phyloP scores from a whole-genome alignment of 768 basidiomycete genomes.

The Chiua virens region DNA sequence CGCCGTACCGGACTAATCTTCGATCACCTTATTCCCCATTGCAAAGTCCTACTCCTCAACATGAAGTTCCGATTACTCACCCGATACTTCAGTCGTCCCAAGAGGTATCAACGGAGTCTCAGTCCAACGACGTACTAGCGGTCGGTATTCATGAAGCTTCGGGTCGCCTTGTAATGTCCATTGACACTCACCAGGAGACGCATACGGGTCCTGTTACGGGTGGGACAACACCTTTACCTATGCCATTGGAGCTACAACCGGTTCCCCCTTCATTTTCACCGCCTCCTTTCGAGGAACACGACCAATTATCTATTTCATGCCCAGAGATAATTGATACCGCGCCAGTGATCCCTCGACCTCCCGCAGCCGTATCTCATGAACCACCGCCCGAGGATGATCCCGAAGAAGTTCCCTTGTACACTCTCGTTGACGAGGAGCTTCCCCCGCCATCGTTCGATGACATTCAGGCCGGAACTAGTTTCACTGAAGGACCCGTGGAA shows the following conservation, averaged over 20 bases:
- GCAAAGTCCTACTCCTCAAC: not conserved
- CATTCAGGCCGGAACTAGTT: not conserved
- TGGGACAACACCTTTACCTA: not conserved
- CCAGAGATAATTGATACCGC: not conserved
- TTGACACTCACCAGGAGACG: not conserved
- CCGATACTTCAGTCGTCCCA: not conserved
- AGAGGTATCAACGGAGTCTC: not conserved
- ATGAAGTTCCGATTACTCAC: not conserved
- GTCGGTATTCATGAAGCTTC: not conserved
- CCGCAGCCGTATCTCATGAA: not conserved
- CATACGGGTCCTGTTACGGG: not conserved
- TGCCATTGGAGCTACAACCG: not conserved
- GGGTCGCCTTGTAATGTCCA: not conserved
- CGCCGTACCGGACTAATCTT: not conserved
- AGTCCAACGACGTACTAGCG: not conserved
- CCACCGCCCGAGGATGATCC: conserved; percentile 3
- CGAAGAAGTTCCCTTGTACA: conserved; percentile 24
- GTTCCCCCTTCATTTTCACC: not conserved
- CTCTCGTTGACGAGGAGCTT: conserved; percentile 22
- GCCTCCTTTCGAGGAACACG: conserved; percentile 5
- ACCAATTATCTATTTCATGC: not conserved
- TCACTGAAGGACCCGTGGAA: not conserved
- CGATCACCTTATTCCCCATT: not conserved
- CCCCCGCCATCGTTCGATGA: conserved; percentile 28
- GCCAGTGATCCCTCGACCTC: not conserved